Percentiles rank a stretch among this genome's conserved stretches.
Evolutionary conservation across 352 stramenopile genomes (phyloP).

Genomic region (Pseudoperonospora humuli): DNA sequence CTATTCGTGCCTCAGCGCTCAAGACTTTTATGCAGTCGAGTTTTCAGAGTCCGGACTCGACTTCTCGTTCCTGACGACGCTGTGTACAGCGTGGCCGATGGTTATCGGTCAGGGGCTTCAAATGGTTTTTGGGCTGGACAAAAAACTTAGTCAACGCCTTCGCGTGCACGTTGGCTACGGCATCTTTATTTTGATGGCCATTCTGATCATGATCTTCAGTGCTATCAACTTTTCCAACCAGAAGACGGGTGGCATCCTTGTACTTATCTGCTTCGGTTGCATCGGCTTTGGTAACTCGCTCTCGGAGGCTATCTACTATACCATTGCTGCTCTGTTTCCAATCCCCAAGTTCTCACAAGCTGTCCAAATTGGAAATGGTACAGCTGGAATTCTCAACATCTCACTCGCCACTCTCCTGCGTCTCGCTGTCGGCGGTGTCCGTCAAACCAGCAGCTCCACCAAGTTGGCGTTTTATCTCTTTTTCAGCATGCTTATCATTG

Average conservation of each 20-base stretch:
- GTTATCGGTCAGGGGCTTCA: conserved; percentile 38
- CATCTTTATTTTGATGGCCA: conserved; percentile 34
- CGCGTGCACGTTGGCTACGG: conserved; percentile 39
- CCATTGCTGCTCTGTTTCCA: conserved; percentile 45
- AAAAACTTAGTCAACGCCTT: conserved; percentile 30
- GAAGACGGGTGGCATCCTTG: conserved; percentile 32
- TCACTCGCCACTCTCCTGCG: conserved; percentile 42
- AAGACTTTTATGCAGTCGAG: conserved; percentile 43
- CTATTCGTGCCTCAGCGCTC: conserved; percentile 57
- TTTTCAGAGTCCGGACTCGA: conserved; percentile 39
- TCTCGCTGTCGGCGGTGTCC: conserved; percentile 34
- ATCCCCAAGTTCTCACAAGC: conserved; percentile 56
- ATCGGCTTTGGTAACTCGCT: conserved; percentile 48
- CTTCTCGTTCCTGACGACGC: conserved; percentile 56
- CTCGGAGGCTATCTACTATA: conserved; percentile 47
- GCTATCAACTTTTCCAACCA: conserved; percentile 30
- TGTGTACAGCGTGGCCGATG: conserved; percentile 51
- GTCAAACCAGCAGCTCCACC: conserved; percentile 28
- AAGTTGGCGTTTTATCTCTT: conserved; percentile 51
- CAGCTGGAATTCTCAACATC: conserved; percentile 45
- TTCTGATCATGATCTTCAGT: conserved; percentile 49
- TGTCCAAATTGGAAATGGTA: conserved; percentile 52
- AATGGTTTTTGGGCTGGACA: conserved; percentile 49
- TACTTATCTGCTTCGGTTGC: conserved; percentile 39
- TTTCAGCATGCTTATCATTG: conserved; percentile 41